Evolutionary conservation across 768 basidiomycete genomes (phyloP).

Genomic region (Gyrodon lividus): DNA sequence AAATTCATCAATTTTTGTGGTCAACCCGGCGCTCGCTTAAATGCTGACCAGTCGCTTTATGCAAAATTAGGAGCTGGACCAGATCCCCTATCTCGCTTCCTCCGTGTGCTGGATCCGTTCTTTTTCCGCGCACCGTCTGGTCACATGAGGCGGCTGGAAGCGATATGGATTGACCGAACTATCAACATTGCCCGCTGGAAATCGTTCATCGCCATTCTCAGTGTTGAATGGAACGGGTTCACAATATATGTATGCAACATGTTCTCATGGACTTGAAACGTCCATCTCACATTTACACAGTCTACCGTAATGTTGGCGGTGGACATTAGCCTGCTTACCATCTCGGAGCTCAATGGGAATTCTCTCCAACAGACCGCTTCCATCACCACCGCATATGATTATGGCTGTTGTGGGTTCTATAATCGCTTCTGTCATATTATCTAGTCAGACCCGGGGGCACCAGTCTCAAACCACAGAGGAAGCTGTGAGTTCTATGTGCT

Average conservation of each 20-base stretch:
- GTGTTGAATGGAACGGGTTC: constrained; percentile 47
- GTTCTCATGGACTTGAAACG: too few species aligned
- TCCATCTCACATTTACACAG: too few species aligned
- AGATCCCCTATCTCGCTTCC: constrained; percentile 30
- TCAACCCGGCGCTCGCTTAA: constrained; percentile 35
- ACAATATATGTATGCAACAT: constrained; percentile 41
- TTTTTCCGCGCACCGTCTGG: constrained; percentile 47
- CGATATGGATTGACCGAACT: constrained; percentile 44
- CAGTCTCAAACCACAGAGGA: constrained; percentile 26
- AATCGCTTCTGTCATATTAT: constrained; percentile 37
- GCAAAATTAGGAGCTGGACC: not conserved
- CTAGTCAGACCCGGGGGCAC: constrained; percentile 35
- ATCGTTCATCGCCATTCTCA: constrained; percentile 39
- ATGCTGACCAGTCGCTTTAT: constrained; percentile 26
- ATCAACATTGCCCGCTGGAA: constrained; percentile 40
- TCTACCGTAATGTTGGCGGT: too few species aligned
- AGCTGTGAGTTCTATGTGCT: constrained; percentile 13
- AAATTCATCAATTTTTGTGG: constrained; percentile 37
- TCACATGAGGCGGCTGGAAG: constrained; percentile 40
- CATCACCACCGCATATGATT: constrained; percentile 35
- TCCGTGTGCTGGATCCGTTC: constrained; percentile 35
- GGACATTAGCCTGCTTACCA: constrained; percentile 52
- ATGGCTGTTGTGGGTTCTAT: constrained; percentile 34
- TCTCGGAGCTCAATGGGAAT: constrained; percentile 32
- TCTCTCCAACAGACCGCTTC: constrained; percentile 7